Evolutionary conservation across 306 rosid genomes (phyloP), one percentile per base, ranked within the genome.

Genomic region (Canavalia gladiata): DNA sequence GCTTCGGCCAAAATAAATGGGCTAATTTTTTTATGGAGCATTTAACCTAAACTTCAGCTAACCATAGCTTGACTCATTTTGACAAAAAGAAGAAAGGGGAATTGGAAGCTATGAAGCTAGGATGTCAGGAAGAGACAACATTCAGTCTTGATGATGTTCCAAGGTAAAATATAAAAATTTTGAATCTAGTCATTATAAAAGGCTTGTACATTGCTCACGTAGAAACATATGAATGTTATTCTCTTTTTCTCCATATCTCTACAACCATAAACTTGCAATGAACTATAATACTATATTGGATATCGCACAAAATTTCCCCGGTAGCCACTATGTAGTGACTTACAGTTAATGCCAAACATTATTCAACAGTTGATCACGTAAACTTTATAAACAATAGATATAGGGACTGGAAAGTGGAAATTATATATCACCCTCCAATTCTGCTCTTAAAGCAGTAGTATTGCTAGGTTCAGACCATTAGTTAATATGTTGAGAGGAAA

Each of bases 301-400:
- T 84, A 89, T 89, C 91, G 80, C 49, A 77, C 90, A 78, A 90
- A 90, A 66, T 18, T 18, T 63, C 82, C 89, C 7, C 68, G 78
- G 65, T 86, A 90, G 79, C 89, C 90, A 84, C 88, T 88, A 85
- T 18, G 78, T 80, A 72, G 85, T 70, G 25, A 18, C 25, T 18
- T 80, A 76, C 83, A 81, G 74, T 90, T 64, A 69, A 89, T 69
- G 66, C 83, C 92, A 81, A 88, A 82, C 90, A 91, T 90, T 81
- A 76, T 81, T 28, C 46, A 82, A 18, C 25, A 18, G 25, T 18
- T 18, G 25, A 18, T 18, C 42, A 78, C 76, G 81, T 54, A 77
- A 13, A 47, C 29, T 83, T 50, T 5, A 8, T 41, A 63, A 13
- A 52, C 25, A 18, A 18, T 18, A 68, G 77, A 54, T 41, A 13